A percentile compares a stretch with the other conserved stretches of the same genome.
phyloP scores from a whole-genome alignment of 495 filamentous ascomycete genomes.

The Platismatia glauca region DNA sequence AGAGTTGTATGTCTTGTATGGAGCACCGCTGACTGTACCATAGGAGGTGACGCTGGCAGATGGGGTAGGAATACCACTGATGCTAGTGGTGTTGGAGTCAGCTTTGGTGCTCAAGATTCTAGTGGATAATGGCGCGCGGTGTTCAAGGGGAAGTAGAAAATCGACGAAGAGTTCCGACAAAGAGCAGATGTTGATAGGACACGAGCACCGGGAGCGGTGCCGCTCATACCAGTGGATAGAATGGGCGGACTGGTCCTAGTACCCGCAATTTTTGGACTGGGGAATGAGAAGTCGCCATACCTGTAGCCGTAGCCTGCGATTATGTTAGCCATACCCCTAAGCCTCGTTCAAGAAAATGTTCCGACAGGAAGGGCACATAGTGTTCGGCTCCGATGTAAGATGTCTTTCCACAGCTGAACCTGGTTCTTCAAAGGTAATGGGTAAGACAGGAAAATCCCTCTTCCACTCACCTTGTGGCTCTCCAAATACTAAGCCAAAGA shows the following conservation, averaged over 20 bases:
- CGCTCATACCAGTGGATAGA: not conserved
- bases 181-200: constrained; percentile 3
- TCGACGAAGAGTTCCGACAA: not conserved
- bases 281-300: constrained; percentile 5
- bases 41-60: constrained; percentile 2
- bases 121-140: not conserved
- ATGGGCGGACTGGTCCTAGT: constrained; percentile 2
- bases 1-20: not conserved
- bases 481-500: constrained; percentile 7
- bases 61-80: constrained; percentile 2
- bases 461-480: constrained; percentile 8
- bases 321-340: not conserved
- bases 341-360: not conserved
- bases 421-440: not conserved
- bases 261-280: not conserved
- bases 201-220: constrained; percentile 1
- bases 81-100: not conserved
- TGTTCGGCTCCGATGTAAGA: not conserved
- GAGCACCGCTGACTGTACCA: not conserved
- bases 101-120: not conserved
- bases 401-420: not conserved
- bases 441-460: not conserved
- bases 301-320: not conserved
- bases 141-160: not conserved
- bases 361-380: not conserved